Percentiles rank a stretch among this genome's conserved stretches.
These are phyloP conservation scores for Allantophomopsis cytisporea DNA, from an alignment of 2,329 filamentous ascomycete species.

Conservation along the genomic window DNA sequence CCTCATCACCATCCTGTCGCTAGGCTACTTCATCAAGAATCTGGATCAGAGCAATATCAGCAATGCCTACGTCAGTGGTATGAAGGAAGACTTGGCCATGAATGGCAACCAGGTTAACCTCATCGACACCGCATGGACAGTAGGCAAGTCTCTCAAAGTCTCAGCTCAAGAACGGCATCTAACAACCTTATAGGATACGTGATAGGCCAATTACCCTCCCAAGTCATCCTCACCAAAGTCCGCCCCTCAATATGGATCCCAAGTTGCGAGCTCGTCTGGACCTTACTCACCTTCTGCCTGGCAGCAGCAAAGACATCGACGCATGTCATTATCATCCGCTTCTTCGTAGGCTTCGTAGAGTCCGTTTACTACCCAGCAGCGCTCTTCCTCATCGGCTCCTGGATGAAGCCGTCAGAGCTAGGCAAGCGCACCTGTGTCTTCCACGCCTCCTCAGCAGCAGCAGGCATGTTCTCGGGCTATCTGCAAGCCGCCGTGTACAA, in stretches of 20 bases:
- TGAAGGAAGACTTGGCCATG: constrained; percentile 23
- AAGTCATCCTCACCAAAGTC: constrained; percentile 24
- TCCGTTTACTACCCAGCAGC: constrained; percentile 14
- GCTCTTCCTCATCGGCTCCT: constrained; percentile 22
- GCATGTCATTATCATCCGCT: constrained; percentile 24
- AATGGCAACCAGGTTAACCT: constrained; percentile 25
- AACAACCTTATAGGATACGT: constrained; percentile 31
- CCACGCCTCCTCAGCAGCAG: constrained; percentile 21
- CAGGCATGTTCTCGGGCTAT: constrained; percentile 28
- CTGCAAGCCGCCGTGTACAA: constrained; percentile 26
- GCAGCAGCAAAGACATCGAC: constrained; percentile 19
- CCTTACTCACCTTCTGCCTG: constrained; percentile 20
- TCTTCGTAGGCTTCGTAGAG: constrained; percentile 22
- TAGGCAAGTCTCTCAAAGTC: constrained; percentile 8
- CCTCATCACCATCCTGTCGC: constrained; percentile 13
- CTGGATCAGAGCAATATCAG: constrained; percentile 15
- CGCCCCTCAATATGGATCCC: constrained; percentile 29
- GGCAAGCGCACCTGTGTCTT: constrained; percentile 28
- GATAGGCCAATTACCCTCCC: constrained; percentile 27
- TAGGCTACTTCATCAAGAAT: constrained; percentile 17
- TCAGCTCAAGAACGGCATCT: too few species aligned
- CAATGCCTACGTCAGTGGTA: constrained; percentile 26
- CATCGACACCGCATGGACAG: constrained; percentile 27
- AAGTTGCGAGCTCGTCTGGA: constrained; percentile 23
- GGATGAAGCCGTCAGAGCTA: constrained; percentile 28